phyloP scores from a whole-genome alignment of 1,284 basidiomycete genomes.

The Mycosarcoma maydis region DNA sequence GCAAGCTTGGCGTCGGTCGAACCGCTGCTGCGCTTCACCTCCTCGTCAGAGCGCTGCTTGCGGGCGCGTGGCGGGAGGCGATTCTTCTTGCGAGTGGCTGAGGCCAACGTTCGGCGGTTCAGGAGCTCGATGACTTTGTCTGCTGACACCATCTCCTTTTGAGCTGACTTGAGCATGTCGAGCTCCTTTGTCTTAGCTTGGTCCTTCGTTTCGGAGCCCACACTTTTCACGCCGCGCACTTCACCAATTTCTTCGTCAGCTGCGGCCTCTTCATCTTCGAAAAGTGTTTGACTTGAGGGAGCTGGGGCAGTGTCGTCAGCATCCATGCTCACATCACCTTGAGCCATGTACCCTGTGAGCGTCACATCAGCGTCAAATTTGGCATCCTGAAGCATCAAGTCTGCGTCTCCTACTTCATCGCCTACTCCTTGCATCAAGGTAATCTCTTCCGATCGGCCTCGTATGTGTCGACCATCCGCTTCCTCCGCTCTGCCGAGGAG shows the following conservation, averaged over 20 bases:
- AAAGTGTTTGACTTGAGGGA: conserved; percentile 37
- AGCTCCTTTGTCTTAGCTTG: neutral
- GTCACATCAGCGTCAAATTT: conserved; percentile 32
- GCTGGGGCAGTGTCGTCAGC: conserved; percentile 9
- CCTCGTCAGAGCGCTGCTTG: conserved; percentile 30
- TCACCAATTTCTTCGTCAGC: conserved; percentile 6
- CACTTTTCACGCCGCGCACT: neutral
- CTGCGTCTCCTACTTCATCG: neutral
- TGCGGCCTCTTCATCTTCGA: conserved; percentile 26
- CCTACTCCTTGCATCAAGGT: neutral
- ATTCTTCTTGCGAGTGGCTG: conserved; percentile 21
- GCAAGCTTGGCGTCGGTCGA: conserved; percentile 9
- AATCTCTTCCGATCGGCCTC: conserved; percentile 24
- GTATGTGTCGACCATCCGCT: neutral
- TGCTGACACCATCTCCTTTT: conserved; percentile 20
- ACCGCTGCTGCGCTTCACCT: neutral
- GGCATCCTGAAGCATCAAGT: neutral
- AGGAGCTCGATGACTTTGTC: conserved; percentile 42
- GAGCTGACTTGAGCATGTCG: conserved; percentile 1
- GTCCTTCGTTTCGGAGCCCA: neutral
- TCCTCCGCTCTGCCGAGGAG: neutral
- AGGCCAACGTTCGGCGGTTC: conserved; percentile 25
- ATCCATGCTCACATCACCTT: neutral
- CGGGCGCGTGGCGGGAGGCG: conserved; percentile 31
- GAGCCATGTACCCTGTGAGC: conserved; percentile 14